Evolutionary conservation across 23 red algal genomes (phyloP).

Genomic region (Cyanidioschyzon merolae): DNA sequence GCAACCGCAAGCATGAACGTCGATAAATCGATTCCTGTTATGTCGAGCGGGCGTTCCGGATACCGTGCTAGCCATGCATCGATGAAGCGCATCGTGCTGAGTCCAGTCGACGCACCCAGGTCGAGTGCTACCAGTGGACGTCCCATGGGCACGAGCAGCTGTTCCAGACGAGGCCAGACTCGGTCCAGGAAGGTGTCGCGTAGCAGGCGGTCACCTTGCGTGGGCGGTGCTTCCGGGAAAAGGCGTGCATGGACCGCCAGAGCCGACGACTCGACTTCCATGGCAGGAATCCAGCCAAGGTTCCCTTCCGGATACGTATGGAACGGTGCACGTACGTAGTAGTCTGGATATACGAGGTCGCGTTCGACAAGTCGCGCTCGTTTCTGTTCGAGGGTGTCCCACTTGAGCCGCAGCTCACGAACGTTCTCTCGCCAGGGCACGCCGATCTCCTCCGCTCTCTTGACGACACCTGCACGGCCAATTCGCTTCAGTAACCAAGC

Average conservation of each 20-base stretch:
- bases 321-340: not conserved
- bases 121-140: not conserved
- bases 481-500: slow-evolving; percentile 2
- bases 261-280: slow-evolving; percentile 17
- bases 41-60: not conserved
- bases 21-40: slow-evolving; percentile 6
- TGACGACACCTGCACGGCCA: not conserved
- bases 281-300: slow-evolving; percentile 22
- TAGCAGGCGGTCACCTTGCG: slow-evolving; percentile 1
- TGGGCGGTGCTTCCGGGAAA: not conserved
- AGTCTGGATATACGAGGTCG: slow-evolving; percentile 6
- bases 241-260: slow-evolving; percentile 20
- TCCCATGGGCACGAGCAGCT: not conserved
- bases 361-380: not conserved
- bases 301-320: slow-evolving; percentile 26
- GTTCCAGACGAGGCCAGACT: not conserved
- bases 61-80: not conserved
- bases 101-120: slow-evolving; percentile 25
- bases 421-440: slow-evolving; percentile 5
- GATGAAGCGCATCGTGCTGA: slow-evolving; percentile 17
- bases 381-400: not conserved
- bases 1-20: slow-evolving; percentile 24
- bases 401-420: not conserved
- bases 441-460: not conserved
- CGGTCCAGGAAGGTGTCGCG: slow-evolving; percentile 11